These are phyloP conservation scores for Talaromyces sp. DNA, from an alignment of 2,329 filamentous ascomycete species.

Conservation along the genomic window DNA sequence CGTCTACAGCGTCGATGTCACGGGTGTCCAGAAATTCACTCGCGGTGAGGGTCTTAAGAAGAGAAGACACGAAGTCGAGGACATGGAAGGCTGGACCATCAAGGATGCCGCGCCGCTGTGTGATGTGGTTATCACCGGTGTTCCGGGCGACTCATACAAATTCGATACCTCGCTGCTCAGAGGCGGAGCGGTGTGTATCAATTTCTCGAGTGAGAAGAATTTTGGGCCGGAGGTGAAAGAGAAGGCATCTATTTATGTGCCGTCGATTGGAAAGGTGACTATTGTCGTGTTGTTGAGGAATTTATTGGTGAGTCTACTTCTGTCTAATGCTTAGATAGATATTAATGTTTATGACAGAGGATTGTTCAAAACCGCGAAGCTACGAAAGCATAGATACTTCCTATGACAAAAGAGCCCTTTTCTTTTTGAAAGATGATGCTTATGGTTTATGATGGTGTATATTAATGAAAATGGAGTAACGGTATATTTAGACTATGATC, in stretches of 20 bases:
- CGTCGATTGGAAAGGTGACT: slow-evolving; percentile 95
- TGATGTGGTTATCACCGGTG: slow-evolving; percentile 91
- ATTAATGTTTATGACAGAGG: not conserved
- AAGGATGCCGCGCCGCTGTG: slow-evolving; percentile 80
- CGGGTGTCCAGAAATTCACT: slow-evolving; percentile 87
- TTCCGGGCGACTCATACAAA: slow-evolving; percentile 84
- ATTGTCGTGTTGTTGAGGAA: slow-evolving; percentile 89
- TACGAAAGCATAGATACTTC: slow-evolving; percentile 6
- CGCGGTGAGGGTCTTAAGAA: slow-evolving; percentile 83
- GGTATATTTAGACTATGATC: slow-evolving; percentile 1
- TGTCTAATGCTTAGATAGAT: not conserved
- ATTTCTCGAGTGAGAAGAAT: slow-evolving; percentile 95
- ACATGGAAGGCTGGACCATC: slow-evolving; percentile 74
- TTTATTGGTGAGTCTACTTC: slow-evolving; percentile 63
- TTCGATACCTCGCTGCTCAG: slow-evolving; percentile 77
- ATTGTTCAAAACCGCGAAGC: slow-evolving; percentile 13
- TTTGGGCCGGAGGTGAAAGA: slow-evolving; percentile 88
- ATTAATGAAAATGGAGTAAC: not conserved
- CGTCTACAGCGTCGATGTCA: slow-evolving; percentile 92
- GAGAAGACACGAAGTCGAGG: slow-evolving; percentile 77
- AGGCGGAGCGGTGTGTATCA: slow-evolving; percentile 95
- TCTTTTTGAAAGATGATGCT: not conserved
- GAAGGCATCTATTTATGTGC: slow-evolving; percentile 94
- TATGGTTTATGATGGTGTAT: slow-evolving; percentile 11
- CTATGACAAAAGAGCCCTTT: not conserved